phyloP scores from a whole-genome alignment of 108 stramenopile genomes.

The Cyclostephanos tholiformis region DNA sequence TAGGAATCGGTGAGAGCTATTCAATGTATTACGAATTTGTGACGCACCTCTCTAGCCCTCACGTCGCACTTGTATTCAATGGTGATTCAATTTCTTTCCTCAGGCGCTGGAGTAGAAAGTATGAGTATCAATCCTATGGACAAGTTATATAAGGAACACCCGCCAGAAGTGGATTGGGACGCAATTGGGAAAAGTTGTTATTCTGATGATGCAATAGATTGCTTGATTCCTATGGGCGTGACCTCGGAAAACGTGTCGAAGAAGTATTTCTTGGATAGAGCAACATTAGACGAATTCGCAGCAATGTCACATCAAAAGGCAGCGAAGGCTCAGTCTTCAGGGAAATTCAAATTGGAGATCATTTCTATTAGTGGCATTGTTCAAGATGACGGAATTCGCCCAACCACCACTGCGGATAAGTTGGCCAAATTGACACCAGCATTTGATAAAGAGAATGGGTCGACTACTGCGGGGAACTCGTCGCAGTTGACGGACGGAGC shows the following conservation, averaged over 20 bases:
- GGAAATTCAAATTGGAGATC: slow-evolving; percentile 90
- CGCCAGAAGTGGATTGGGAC: slow-evolving; percentile 84
- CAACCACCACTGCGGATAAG: slow-evolving; percentile 71
- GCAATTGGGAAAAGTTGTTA: slow-evolving; percentile 33
- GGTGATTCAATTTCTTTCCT: not conserved
- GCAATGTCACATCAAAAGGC: slow-evolving; percentile 88
- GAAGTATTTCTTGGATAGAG: slow-evolving; percentile 70
- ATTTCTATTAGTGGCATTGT: slow-evolving; percentile 74
- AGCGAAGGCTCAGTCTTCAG: slow-evolving; percentile 66
- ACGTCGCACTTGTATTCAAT: not conserved
- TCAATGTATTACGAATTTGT: not conserved
- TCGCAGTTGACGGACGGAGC: slow-evolving; percentile 96
- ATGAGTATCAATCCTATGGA: slow-evolving; percentile 85
- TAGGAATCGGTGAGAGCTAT: slow-evolving; percentile 65
- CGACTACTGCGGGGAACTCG: slow-evolving; percentile 94
- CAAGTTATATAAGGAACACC: slow-evolving; percentile 47
- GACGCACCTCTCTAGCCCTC: not conserved
- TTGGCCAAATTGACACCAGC: slow-evolving; percentile 83
- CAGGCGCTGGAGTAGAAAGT: slow-evolving; percentile 91
- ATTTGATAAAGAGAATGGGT: slow-evolving; percentile 78
- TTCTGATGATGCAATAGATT: slow-evolving; percentile 75
- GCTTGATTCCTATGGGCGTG: slow-evolving; percentile 95
- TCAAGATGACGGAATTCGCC: slow-evolving; percentile 94
- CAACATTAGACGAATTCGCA: slow-evolving; percentile 86
- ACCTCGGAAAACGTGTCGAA: slow-evolving; percentile 94